Evolutionary conservation across 164 flowering plant genomes (phyloP), one percentile per base, ranked within the genome.

Genomic region (Nymphaea thermarum): DNA sequence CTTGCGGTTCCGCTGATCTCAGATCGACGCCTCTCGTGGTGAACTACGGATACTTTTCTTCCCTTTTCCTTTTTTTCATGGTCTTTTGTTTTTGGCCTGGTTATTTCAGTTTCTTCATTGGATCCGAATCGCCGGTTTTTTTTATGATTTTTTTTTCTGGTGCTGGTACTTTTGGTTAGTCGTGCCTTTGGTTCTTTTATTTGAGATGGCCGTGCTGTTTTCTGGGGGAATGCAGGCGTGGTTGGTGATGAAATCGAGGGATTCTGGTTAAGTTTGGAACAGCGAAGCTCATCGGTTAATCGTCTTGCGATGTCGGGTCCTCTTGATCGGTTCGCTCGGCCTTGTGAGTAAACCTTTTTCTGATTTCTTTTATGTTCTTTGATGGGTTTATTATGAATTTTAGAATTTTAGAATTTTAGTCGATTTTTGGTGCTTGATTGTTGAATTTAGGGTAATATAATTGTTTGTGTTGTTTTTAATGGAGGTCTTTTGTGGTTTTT

Each of bases 281-380:
- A 15, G 57, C 2, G 14, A 8, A 8, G 8, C 57, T 51, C 57
- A 8, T 51, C 57, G 14, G 57, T 51, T 51, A 15, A 51, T 51
- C 57, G 57, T 51, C 43, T 63, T 42, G 53, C 43, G 42, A 82
- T 82, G 83, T 76, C 85, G 8, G 80, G 80, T 8, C 78, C 80
- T 0, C 70, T 77, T 16, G 84, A 81, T 71, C 78, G 81, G 43
- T 76, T 81, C 25, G 77, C 84, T 5, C 67, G 70, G 64, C 83
- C 83, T 59, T 78, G 84, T 81, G 67, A 79, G 84, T 71, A 51
- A 8, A 25, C 36, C 44, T 36, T 43, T 66, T 43, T 69, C n/a
- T 42, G 4, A 43, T 44, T 42, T 18, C 10, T 47, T 47, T 47
- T 47, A 12, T 47, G 55, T 6, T 47, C 12, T 47, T 47, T 12